Percentiles rank a stretch among this genome's conserved stretches.
Evolutionary conservation across 225 moss, liverwort and hornwort genomes (phyloP).

Genomic region (Lunularia cruciata): DNA sequence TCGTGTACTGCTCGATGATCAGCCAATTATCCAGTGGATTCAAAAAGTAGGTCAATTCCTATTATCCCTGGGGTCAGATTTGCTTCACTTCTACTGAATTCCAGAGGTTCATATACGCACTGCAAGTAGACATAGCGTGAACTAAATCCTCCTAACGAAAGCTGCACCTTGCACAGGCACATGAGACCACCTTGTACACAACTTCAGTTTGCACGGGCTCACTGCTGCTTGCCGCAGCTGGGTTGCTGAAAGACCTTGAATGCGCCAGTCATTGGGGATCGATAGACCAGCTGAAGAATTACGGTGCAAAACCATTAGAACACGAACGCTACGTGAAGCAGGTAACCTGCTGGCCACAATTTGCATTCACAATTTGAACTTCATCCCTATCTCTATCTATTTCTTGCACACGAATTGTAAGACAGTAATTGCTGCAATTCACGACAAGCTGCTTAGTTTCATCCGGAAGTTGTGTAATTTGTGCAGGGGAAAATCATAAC

Average conservation of each 20-base stretch:
- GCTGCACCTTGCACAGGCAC: constrained; percentile 39
- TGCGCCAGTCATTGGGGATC: constrained; percentile 53
- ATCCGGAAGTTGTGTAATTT: neutral
- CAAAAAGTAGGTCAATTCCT: constrained; percentile 7
- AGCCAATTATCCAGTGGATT: constrained; percentile 14
- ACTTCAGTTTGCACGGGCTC: constrained; percentile 78
- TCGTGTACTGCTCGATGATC: constrained; percentile 17
- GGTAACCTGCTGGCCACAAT: no score
- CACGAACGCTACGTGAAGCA: constrained; percentile 49
- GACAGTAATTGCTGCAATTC: neutral
- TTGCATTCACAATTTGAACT: neutral
- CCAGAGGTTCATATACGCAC: neutral
- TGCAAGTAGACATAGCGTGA: no score
- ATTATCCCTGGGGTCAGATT: no score
- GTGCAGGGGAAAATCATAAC: constrained; percentile 36
- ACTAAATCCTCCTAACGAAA: neutral
- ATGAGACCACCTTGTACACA: constrained; percentile 59
- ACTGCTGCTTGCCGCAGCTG: constrained; percentile 61
- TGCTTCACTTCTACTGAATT: neutral
- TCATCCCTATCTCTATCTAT: neutral
- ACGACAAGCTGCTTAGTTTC: no score
- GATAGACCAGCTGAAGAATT: constrained; percentile 31
- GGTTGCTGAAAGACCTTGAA: constrained; percentile 58
- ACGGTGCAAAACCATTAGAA: constrained; percentile 55
- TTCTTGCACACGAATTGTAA: neutral